These are phyloP conservation scores for Botrytis aclada DNA, from an alignment of 2,329 filamentous ascomycete genomes.

Conservation along the genomic window DNA sequence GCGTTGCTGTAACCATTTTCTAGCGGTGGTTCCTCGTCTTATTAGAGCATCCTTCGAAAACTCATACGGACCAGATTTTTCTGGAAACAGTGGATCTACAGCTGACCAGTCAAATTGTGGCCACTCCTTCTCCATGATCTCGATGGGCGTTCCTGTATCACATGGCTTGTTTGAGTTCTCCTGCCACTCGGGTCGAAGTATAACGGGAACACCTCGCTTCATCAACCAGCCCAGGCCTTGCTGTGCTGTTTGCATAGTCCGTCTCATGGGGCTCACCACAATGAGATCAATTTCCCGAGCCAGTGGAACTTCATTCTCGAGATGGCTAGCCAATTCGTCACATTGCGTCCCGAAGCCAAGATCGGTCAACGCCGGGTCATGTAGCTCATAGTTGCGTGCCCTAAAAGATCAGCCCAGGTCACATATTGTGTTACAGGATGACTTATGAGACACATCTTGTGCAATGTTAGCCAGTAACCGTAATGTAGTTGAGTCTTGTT, in stretches of 20 bases:
- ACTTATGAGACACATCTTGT: slow-evolving; percentile 37
- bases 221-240: slow-evolving; percentile 37
- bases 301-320: slow-evolving; percentile 33
- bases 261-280: slow-evolving; percentile 36
- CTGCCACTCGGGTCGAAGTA: slow-evolving; percentile 36
- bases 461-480: slow-evolving; percentile 15
- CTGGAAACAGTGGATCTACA: slow-evolving; percentile 35
- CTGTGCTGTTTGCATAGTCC: slow-evolving; percentile 36
- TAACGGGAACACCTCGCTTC: slow-evolving; percentile 32
- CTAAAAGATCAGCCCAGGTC: slow-evolving; percentile 24
- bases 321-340: slow-evolving; percentile 26
- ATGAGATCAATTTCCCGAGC: slow-evolving; percentile 37
- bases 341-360: slow-evolving; percentile 31
- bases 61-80: slow-evolving; percentile 35
- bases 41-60: slow-evolving; percentile 30
- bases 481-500: not conserved
- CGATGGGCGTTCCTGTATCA: slow-evolving; percentile 34
- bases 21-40: slow-evolving; percentile 31
- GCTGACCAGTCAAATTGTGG: slow-evolving; percentile 37
- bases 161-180: slow-evolving; percentile 37
- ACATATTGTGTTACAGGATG: slow-evolving; percentile 20
- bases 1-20: slow-evolving; percentile 32
- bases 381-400: slow-evolving; percentile 31
- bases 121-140: slow-evolving; percentile 35
- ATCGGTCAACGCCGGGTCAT: slow-evolving; percentile 31